These are phyloP conservation scores for Aspergillus sp. DNA, from an alignment of 2,329 filamentous ascomycete genomes.

Conservation along the genomic window DNA sequence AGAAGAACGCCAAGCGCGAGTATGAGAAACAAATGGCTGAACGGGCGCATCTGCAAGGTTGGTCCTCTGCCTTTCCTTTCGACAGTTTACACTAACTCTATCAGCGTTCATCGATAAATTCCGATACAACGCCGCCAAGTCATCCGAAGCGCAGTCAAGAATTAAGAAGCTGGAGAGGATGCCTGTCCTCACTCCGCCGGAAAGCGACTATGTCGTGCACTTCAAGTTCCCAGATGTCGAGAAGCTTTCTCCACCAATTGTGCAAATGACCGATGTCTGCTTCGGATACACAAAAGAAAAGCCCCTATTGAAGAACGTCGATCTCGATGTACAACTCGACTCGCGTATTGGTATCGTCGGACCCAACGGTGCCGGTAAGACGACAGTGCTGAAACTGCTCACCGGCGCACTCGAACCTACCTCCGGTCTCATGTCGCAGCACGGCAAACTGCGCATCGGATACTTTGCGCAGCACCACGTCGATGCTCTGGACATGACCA, in stretches of 20 bases:
- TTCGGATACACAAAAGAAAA: slow-evolving; percentile 88
- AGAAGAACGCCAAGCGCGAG: slow-evolving; percentile 94
- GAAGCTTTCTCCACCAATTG: slow-evolving; percentile 94
- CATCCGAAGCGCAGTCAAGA: slow-evolving; percentile 94
- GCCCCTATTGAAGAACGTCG: slow-evolving; percentile 79
- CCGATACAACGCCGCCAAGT: slow-evolving; percentile 98
- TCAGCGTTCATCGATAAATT: slow-evolving; percentile 97
- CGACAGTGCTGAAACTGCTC: slow-evolving; percentile 96
- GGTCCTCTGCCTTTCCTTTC: slow-evolving; percentile 13
- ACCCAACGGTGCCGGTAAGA: slow-evolving; percentile 98
- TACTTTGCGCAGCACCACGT: slow-evolving; percentile 99
- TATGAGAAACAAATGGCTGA: slow-evolving; percentile 98
- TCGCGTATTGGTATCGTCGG: slow-evolving; percentile 99
- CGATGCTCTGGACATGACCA: slow-evolving; percentile 87
- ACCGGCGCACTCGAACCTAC: slow-evolving; percentile 81
- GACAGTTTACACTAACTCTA: not conserved
- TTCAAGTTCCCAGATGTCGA: slow-evolving; percentile 98
- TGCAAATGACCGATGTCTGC: slow-evolving; percentile 91
- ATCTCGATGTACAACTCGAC: slow-evolving; percentile 95
- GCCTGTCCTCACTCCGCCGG: slow-evolving; percentile 86
- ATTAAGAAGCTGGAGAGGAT: slow-evolving; percentile 99
- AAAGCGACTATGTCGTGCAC: slow-evolving; percentile 92
- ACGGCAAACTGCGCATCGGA: slow-evolving; percentile 85
- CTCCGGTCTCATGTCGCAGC: slow-evolving; percentile 80
- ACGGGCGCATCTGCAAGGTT: slow-evolving; percentile 82